Evolutionary conservation across 805 yeast genomes (phyloP), one percentile per base, ranked within the genome.

Genomic region (Candida broadrunensis): DNA sequence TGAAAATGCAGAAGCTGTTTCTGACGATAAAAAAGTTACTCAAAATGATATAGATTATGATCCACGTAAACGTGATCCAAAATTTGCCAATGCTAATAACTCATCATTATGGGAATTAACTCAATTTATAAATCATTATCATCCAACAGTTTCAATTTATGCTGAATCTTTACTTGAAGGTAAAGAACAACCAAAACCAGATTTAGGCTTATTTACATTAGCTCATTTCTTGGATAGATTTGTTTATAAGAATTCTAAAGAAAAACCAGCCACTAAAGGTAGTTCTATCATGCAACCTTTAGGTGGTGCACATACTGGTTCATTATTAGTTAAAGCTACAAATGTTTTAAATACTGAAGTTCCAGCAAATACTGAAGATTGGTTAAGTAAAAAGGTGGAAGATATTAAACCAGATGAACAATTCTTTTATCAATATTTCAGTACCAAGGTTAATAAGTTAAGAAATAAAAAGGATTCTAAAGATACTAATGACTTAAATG

Each of bases 251-350:
- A 88, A 89, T 61, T 88, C 97, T 36, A 88, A 88, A 67, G 84
- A 80, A 53, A 86, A 84, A 62, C 72, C 81, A 15, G 61, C 70
- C 25, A 67, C 82, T n/a, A 82, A 85, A 59, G 98, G 98, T 55
- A 72, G 85, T 3, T 88, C 97, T 33, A 90, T 93, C 58, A 93
- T 93, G 98, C 99, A 93, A 72, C 98, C 99, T 37, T 72, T 93
- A 49, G 89, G 95, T 34, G 97, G 97, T 47, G 75, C 81, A 1
- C 85, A 83, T 47, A 82, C 87, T 16, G 87, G 85, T 8, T 68
- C 82, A 4, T 64, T 85, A 39, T 70, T 85, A 49, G 87, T 85
- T 11, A 81, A 72, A 53, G 79, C 88, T n/a, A 77, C 87, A 4
- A 63, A 62, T 43, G 54, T 61, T 19, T 33, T 56, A 14, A 51